These are phyloP conservation scores for Diddensiella transvaalensis DNA, from an alignment of 805 yeast species.

Conservation along the genomic window DNA sequence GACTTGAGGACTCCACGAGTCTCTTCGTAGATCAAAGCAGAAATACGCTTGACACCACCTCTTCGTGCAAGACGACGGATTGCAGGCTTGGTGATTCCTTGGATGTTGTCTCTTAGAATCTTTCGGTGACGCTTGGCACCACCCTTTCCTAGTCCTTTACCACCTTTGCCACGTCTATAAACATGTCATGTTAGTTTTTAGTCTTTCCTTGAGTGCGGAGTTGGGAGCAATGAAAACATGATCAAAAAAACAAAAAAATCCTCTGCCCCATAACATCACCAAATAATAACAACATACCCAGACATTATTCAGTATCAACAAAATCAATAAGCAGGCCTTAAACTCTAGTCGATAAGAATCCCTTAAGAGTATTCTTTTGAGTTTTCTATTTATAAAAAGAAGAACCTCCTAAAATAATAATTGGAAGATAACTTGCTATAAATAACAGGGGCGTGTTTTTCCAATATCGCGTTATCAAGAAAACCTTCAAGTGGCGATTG, in stretches of 20 bases:
- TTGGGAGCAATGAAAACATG: not conserved
- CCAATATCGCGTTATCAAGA: not conserved
- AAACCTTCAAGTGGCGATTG: not conserved
- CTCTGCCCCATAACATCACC: not conserved
- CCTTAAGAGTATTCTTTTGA: not conserved
- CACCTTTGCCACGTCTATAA: constrained; percentile 99
- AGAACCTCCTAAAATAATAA: not conserved
- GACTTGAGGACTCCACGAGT: constrained; percentile 95
- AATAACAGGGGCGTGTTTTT: not conserved
- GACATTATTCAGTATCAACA: not conserved
- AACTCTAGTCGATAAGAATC: not conserved
- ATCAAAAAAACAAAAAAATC: not conserved
- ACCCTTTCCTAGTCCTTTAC: constrained; percentile 99
- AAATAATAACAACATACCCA: not conserved
- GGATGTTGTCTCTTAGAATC: constrained; percentile 98
- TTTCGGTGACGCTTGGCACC: constrained; percentile 99
- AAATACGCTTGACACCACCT: constrained; percentile 99
- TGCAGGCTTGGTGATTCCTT: constrained; percentile 99
- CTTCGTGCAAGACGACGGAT: constrained; percentile 99
- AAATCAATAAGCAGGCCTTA: no score
- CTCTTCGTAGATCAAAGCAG: constrained; percentile 97
- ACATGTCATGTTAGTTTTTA: constrained; percentile 39
- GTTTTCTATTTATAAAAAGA: not conserved
- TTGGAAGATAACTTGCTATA: not conserved
- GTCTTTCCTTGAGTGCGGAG: not conserved